A percentile compares a stretch with the other conserved stretches of the same genome.
These are phyloP conservation scores for Cercospora janseana DNA, from an alignment of 2,329 filamentous ascomycete species.

Conservation along the genomic window DNA sequence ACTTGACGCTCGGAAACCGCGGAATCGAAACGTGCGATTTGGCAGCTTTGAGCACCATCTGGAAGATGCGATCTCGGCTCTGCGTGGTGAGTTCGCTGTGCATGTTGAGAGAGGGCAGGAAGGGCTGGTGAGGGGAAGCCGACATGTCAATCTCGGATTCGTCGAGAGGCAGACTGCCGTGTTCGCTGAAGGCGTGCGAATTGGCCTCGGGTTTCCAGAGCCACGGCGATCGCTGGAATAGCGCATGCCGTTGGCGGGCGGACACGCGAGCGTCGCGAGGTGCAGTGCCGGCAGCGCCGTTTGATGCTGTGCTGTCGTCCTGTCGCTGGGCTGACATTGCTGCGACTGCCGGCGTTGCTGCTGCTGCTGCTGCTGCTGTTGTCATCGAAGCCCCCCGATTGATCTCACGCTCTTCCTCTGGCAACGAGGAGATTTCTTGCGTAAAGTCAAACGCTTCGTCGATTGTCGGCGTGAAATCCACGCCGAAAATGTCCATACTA, in stretches of 20 bases:
- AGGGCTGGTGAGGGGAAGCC: constrained; percentile 34
- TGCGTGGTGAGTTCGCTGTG: constrained; percentile 27
- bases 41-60: constrained; percentile 35
- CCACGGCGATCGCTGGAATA: constrained; percentile 26
- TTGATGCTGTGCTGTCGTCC: no score
- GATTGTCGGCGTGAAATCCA: constrained; percentile 26
- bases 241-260: constrained; percentile 17
- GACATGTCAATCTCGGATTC: constrained; percentile 33
- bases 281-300: not conserved
- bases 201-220: constrained; percentile 34
- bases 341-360: no score
- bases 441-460: constrained; percentile 18
- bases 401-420: no score
- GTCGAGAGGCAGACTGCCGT: constrained; percentile 32
- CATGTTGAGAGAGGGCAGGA: constrained; percentile 30
- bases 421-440: not conserved
- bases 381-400: no score
- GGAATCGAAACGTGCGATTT: constrained; percentile 33
- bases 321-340: no score
- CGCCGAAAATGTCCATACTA: constrained; percentile 21
- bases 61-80: constrained; percentile 35
- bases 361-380: no score
- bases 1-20: constrained; percentile 35
- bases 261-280: not conserved
- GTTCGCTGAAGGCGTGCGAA: constrained; percentile 36